Evolutionary conservation across 345 rosid species (phyloP).

Genomic region (Hibiscus trionum): DNA sequence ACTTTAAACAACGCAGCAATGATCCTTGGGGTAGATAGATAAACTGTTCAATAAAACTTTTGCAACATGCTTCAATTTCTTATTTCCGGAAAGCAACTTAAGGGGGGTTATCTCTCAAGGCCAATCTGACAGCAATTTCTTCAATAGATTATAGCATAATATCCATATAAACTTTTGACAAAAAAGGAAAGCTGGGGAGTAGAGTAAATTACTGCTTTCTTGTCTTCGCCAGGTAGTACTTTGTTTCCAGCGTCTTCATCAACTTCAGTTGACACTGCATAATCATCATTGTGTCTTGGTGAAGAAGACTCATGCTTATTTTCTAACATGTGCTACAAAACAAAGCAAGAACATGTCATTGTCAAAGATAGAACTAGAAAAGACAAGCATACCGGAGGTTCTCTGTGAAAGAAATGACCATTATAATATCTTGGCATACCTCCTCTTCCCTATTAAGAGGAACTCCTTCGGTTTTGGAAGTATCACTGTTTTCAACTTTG

Average conservation of each 20-base stretch:
- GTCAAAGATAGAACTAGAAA: not conserved
- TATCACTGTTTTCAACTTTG: conserved; percentile 26
- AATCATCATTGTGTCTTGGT: conserved; percentile 28
- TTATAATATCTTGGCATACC: conserved; percentile 24
- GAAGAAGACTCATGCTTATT: conserved; percentile 20
- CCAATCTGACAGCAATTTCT: not conserved
- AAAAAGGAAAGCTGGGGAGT: not conserved
- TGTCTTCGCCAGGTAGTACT: conserved; percentile 29
- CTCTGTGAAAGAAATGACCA: conserved; percentile 1
- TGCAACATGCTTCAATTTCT: not conserved
- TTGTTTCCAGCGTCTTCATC: conserved; percentile 27
- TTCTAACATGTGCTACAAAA: conserved; percentile 22
- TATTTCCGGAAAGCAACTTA: not conserved
- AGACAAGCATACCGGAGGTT: not conserved
- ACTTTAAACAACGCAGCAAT: not conserved
- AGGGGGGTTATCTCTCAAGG: not conserved
- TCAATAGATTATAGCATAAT: not conserved
- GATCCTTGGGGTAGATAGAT: not conserved
- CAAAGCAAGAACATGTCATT: conserved; percentile 11
- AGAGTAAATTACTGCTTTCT: conserved; percentile 28
- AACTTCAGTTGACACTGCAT: conserved; percentile 29
- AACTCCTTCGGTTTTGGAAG: conserved; percentile 25
- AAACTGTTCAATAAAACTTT: not conserved
- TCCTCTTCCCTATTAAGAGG: conserved; percentile 23
- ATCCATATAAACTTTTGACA: not conserved